Base-by-base conservation (phyloP, 2,329 filamentous ascomycete genomes). In the Paraconiothyrium brasiliense region DNA sequence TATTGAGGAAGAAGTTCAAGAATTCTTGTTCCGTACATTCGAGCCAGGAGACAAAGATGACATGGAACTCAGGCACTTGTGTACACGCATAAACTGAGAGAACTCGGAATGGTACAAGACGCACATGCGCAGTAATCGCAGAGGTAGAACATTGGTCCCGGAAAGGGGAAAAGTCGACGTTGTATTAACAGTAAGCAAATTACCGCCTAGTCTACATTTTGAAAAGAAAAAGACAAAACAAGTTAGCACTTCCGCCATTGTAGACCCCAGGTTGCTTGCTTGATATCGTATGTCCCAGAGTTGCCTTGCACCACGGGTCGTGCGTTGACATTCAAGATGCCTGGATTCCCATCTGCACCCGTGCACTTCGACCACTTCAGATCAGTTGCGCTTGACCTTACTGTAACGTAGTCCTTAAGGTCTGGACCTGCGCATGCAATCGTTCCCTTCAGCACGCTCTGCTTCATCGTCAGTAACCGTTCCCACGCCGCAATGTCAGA, bases 241-340 rank as follows among this genome's bases (percentile, higher is more conserved):
- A 35, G 44, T 59, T 67, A 76, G 46, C 73, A 76, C 61, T 62
- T 62, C 64, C 73, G 67, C 73, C 73, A 76, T 32, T 66, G 59
- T 24, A 75, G 39, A 24, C 67, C 67, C 72, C 71, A 75, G 10
- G 41, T 66, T 27, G 71, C 71, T 35, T 61, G 66, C 63, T 72
- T 75, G 56, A 76, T 67, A 48, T 74, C 70, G 58, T 72, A 76
- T 13, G 47, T 58, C 1, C 73, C 73, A 44, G 58, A 62, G 11
- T 71, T 67, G 6, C 73, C 73, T 41, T 71, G 65, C 3, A 76
- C 61, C 1, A 73, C 71, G 2, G 72, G 72, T 47, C 73, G 62
- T 48, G 69, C 67, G 56, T 76, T 76, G 50, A 76, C 67, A 54
- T 76, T 76, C 58, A 76, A 59, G 44, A 76, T 73, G 5, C 73